phyloP scores from a whole-genome alignment of 75 land plant genomes.

The Adiantum capillusveneris region DNA sequence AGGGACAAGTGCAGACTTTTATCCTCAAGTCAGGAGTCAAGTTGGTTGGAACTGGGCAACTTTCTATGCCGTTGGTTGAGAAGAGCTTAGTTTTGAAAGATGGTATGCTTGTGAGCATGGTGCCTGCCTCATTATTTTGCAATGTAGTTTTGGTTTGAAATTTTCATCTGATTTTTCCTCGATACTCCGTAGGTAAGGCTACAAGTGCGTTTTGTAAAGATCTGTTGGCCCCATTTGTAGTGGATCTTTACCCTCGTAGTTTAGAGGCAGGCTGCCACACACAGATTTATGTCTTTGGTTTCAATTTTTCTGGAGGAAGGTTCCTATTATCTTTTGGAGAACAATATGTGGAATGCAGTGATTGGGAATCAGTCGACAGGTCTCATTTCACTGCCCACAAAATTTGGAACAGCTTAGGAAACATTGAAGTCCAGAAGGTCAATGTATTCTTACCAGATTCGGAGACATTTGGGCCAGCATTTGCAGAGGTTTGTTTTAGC shows the following conservation, averaged over 20 bases:
- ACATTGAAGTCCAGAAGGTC: constrained; percentile 40
- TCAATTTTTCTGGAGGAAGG: neutral
- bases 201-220: neutral
- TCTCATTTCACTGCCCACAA: neutral
- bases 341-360: constrained; percentile 5
- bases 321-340: constrained; percentile 3
- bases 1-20: constrained; percentile 20
- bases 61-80: constrained; percentile 39
- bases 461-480: constrained; percentile 60
- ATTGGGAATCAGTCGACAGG: neutral
- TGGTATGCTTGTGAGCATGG: constrained; percentile 27
- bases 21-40: constrained; percentile 34
- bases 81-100: constrained; percentile 31
- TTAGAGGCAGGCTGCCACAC: neutral
- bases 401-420: neutral
- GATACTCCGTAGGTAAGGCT: neutral
- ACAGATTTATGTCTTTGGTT: constrained; percentile 3
- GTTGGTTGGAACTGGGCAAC: constrained; percentile 41
- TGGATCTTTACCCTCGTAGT: constrained; percentile 4
- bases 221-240: neutral
- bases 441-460: constrained; percentile 34
- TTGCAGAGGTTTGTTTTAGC: constrained; percentile 58
- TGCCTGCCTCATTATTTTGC: neutral
- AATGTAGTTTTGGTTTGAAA: neutral
- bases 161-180: neutral